phyloP scores from a whole-genome alignment of 106 monocot species.

The Vanilla planifolia region DNA sequence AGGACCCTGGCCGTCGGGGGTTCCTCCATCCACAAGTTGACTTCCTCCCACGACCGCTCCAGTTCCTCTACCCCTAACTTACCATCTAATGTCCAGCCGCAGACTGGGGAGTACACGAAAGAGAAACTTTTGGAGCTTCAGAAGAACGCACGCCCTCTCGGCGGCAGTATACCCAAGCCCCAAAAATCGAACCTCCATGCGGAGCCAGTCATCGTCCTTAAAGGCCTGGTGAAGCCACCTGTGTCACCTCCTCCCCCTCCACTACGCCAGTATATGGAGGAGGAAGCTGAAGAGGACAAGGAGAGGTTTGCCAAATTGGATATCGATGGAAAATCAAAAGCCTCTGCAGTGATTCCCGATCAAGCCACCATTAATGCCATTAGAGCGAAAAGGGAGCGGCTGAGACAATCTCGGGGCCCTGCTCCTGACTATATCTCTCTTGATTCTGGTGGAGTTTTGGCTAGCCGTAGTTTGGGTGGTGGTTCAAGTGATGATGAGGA shows the following conservation, averaged over 20 bases:
- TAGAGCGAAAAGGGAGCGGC: constrained; percentile 65
- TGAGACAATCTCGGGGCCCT: constrained; percentile 41
- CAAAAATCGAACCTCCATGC: constrained; percentile 12
- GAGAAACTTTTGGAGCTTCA: constrained; percentile 87
- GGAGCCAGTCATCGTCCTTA: constrained; percentile 67
- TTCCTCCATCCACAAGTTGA: constrained; percentile 39
- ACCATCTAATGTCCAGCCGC: constrained; percentile 75
- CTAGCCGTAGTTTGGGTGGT: constrained; percentile 24
- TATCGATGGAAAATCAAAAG: constrained; percentile 28
- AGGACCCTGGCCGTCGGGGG: constrained; percentile 10
- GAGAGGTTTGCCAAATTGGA: constrained; percentile 31
- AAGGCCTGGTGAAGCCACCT: constrained; percentile 81
- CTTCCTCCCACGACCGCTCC: constrained; percentile 45
- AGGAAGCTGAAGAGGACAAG: constrained; percentile 11
- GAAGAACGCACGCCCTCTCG: constrained; percentile 89
- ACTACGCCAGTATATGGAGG: constrained; percentile 4
- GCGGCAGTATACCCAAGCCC: constrained; percentile 41
- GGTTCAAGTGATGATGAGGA: constrained; percentile 92
- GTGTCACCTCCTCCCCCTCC: not conserved
- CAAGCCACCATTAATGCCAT: constrained; percentile 78
- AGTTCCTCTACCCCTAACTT: constrained; percentile 10
- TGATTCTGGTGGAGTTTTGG: constrained; percentile 50
- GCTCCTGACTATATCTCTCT: constrained; percentile 80
- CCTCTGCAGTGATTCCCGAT: constrained; percentile 49
- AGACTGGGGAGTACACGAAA: constrained; percentile 86